Conservation (phyloP, 352 stramenopile genomes). For the Ophiocytium majus region DNA sequence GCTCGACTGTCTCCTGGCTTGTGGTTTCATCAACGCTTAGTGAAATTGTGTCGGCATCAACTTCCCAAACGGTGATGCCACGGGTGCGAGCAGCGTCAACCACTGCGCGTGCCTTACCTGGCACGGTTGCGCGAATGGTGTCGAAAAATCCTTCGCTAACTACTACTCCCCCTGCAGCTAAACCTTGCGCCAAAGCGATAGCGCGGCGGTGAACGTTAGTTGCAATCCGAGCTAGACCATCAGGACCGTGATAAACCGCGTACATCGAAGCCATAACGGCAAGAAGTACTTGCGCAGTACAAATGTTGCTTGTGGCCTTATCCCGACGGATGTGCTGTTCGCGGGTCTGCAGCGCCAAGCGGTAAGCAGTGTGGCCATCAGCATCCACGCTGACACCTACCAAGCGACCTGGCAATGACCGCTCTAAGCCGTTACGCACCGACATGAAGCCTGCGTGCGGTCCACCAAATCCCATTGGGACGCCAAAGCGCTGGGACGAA, state of each 20-base stretch:
- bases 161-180: no score
- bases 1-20: no score
- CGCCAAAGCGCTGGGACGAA: conserved; percentile 95
- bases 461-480: conserved; percentile 98
- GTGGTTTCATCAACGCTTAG: no score
- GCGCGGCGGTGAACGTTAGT: no score
- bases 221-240: conserved; percentile 89
- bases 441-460: conserved; percentile 95
- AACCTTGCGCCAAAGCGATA: no score
- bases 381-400: conserved; percentile 97
- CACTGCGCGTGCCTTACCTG: no score
- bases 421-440: conserved; percentile 59
- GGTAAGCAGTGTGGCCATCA: conserved; percentile 84
- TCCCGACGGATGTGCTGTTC: conserved; percentile 95
- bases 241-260: conserved; percentile 95
- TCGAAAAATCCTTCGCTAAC: conserved; percentile 91
- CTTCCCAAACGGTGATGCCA: no score
- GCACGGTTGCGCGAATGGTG: no score
- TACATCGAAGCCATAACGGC: conserved; percentile 98
- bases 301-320: conserved; percentile 99
- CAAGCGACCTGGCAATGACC: conserved; percentile 94
- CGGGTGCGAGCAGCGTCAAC: no score
- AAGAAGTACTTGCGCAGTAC: conserved; percentile 94
- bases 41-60: no score
- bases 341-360: conserved; percentile 96